Evolutionary conservation across 108 stramenopile genomes (phyloP).

Genomic region (Thalassiosira profunda): DNA sequence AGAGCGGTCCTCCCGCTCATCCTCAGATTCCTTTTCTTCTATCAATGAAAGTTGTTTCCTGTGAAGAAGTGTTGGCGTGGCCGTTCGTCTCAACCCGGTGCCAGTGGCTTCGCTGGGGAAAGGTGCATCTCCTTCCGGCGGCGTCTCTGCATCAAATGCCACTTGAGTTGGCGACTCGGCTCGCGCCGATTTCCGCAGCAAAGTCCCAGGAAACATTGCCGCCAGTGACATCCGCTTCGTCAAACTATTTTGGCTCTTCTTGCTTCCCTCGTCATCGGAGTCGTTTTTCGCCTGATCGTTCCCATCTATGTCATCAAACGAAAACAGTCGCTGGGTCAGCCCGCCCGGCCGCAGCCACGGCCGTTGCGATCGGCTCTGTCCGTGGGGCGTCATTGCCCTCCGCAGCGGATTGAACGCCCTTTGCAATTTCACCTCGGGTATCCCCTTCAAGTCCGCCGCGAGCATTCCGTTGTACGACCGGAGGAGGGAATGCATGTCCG

Average conservation of each 20-base stretch:
- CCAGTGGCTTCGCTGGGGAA: no score
- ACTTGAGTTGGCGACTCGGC: no score
- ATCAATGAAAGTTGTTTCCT: not conserved
- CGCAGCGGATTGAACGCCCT: constrained; percentile 13
- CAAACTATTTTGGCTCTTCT: not conserved
- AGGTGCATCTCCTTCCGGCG: no score
- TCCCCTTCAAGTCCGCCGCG: constrained; percentile 46
- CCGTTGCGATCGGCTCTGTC: not conserved
- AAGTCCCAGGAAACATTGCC: not conserved
- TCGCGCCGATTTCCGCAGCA: no score
- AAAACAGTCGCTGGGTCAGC: not conserved
- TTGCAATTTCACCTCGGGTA: constrained; percentile 26
- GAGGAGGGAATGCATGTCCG: constrained; percentile 54
- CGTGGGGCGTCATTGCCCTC: not conserved
- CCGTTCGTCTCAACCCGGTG: no score
- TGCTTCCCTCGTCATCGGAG: constrained; percentile 5
- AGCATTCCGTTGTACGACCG: constrained; percentile 64
- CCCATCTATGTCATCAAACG: constrained; percentile 10
- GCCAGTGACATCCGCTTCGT: not conserved
- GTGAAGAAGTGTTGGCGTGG: no score
- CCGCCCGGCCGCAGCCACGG: not conserved
- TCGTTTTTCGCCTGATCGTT: not conserved
- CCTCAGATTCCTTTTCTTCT: not conserved
- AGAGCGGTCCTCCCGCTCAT: not conserved
- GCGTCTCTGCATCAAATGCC: no score